Evolutionary conservation across 2,329 filamentous ascomycete genomes (phyloP).

Genomic region (Trichoderma sp.): DNA sequence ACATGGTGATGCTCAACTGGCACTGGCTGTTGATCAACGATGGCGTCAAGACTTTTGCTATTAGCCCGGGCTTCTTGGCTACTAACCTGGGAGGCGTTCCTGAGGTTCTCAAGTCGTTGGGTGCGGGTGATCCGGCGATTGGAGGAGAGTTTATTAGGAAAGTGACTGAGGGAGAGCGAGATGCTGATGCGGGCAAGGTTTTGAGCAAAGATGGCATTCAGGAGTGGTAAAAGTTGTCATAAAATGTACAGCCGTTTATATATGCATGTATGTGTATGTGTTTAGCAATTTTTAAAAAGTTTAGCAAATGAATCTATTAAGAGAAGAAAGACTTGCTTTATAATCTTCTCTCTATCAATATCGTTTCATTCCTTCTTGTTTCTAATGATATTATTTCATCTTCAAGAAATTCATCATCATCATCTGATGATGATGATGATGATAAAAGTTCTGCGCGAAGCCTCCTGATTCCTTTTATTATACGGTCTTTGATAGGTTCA

Average conservation of each 20-base stretch:
- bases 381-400: not conserved
- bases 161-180: slow-evolving; percentile 43
- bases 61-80: slow-evolving; percentile 50
- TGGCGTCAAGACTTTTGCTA: slow-evolving; percentile 48
- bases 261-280: not conserved
- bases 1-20: slow-evolving; percentile 44
- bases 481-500: not conserved
- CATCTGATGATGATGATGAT: not conserved
- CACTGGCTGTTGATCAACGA: slow-evolving; percentile 43
- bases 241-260: not conserved
- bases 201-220: slow-evolving; percentile 32
- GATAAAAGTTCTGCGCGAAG: not conserved
- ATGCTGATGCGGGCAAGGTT: slow-evolving; percentile 42
- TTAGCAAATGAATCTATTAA: not conserved
- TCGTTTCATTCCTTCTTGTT: not conserved
- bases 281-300: not conserved
- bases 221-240: slow-evolving; percentile 30
- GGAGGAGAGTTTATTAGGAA: slow-evolving; percentile 39
- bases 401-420: not conserved
- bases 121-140: slow-evolving; percentile 35
- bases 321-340: not conserved
- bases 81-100: slow-evolving; percentile 42
- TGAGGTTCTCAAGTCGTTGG: slow-evolving; percentile 34
- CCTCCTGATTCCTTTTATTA: not conserved
- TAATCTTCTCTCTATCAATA: not conserved